A percentile compares a stretch with the other conserved stretches of the same genome.
Evolutionary conservation across 139 green algal species (phyloP).

Genomic region (Zygnema circumcarinatum): DNA sequence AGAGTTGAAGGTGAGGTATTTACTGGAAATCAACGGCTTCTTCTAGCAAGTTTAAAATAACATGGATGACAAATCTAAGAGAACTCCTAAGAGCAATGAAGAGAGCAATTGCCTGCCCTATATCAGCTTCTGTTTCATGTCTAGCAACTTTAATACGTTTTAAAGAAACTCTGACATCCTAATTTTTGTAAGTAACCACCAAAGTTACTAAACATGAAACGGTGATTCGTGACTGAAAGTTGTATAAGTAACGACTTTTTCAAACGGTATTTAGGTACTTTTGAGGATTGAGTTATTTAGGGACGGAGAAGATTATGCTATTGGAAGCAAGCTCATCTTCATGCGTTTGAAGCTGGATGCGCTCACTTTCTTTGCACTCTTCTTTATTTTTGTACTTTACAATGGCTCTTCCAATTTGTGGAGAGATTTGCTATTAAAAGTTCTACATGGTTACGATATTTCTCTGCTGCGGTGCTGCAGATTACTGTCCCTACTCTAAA

Average conservation of each 20-base stretch:
- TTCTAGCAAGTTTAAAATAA: not conserved
- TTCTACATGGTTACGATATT: not conserved
- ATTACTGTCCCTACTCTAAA: not conserved
- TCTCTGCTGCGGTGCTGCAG: not conserved
- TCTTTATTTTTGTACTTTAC: not conserved
- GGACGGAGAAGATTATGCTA: not conserved
- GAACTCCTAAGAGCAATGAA: not conserved
- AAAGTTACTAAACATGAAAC: not conserved
- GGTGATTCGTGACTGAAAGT: not conserved
- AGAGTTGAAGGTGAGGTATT: not conserved
- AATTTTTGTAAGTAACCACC: not conserved
- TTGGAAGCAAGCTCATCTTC: not conserved
- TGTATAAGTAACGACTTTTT: not conserved
- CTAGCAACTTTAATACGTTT: no score
- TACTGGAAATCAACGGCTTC: not conserved
- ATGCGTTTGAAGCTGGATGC: no score
- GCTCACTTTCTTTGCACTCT: not conserved
- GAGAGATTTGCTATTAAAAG: not conserved
- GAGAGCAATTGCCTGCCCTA: no score
- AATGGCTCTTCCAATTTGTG: not conserved
- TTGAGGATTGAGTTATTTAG: not conserved
- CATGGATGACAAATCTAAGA: not conserved
- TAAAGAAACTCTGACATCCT: not conserved
- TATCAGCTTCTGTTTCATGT: no score
- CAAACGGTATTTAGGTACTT: no score